Conservation (phyloP, 805 yeast genomes). For the Zygosaccharomyces kombuchaensis region DNA sequence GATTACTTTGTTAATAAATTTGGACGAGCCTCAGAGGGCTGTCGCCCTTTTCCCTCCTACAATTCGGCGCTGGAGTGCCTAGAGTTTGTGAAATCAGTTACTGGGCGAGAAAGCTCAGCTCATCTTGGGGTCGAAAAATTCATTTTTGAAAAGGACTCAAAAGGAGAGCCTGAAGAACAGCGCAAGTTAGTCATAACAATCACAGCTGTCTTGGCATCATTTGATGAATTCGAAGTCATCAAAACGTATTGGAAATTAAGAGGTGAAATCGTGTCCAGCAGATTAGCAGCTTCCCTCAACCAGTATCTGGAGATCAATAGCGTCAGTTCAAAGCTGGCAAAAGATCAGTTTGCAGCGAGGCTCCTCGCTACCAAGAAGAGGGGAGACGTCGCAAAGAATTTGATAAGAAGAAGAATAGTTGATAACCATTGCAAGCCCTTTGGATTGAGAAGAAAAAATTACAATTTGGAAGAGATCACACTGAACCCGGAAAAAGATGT, state of each 20-base stretch:
- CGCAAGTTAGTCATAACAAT: constrained; percentile 54
- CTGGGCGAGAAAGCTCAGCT: constrained; percentile 12
- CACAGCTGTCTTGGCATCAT: constrained; percentile 62
- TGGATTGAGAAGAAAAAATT: constrained; percentile 1
- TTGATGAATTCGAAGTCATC: constrained; percentile 52
- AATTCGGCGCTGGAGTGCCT: constrained; percentile 71
- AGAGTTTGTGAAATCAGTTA: constrained; percentile 50
- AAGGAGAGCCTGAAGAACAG: constrained; percentile 47
- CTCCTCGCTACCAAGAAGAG: constrained; percentile 1
- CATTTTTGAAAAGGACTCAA: constrained; percentile 35
- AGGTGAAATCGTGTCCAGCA: constrained; percentile 20
- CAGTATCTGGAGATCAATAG: not conserved
- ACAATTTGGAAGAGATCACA: constrained; percentile 22
- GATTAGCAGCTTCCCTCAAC: constrained; percentile 12
- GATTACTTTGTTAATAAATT: constrained; percentile 53
- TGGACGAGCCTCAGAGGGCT: constrained; percentile 66
- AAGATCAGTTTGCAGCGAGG: not conserved
- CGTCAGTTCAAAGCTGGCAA: not conserved
- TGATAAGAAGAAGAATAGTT: constrained; percentile 13
- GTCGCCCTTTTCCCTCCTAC: constrained; percentile 67
- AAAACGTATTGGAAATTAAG: constrained; percentile 77
- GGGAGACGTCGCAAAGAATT: constrained; percentile 10
- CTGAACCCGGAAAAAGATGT: constrained; percentile 52
- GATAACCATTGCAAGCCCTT: constrained; percentile 15
- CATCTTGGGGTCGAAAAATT: constrained; percentile 13